Conservation (phyloP, 345 rosid genomes). For the Populus ilicifolia region DNA sequence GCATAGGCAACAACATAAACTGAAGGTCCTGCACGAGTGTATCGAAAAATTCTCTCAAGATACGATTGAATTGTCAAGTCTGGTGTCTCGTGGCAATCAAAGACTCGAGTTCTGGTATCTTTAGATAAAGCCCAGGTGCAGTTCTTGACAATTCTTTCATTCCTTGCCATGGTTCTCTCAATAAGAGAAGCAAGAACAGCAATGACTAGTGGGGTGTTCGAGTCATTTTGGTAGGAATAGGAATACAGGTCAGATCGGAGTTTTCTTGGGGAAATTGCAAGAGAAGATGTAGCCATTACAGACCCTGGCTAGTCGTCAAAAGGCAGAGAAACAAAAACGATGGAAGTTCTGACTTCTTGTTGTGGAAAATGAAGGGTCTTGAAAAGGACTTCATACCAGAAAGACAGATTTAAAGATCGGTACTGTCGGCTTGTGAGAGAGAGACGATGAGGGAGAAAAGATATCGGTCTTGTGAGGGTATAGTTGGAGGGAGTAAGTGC, state of each 20-base stretch:
- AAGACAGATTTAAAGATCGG: background rate
- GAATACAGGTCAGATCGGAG: constrained; percentile 82
- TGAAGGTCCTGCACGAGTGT: constrained; percentile 78
- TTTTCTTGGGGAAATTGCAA: constrained; percentile 63
- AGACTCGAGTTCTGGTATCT: constrained; percentile 41
- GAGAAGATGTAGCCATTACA: constrained; percentile 41
- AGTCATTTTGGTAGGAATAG: constrained; percentile 51
- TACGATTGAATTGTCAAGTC: constrained; percentile 80
- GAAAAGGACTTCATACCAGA: constrained; percentile 12
- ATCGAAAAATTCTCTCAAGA: constrained; percentile 78
- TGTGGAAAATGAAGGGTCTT: constrained; percentile 6
- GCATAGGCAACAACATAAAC: constrained; percentile 85
- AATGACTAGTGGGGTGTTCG: constrained; percentile 69
- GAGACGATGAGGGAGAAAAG: background rate
- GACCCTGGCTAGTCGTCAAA: background rate
- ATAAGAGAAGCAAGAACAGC: constrained; percentile 75
- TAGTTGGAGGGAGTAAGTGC: background rate
- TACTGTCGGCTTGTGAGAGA: background rate
- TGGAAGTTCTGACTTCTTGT: background rate
- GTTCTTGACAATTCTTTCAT: constrained; percentile 52
- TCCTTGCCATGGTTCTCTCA: constrained; percentile 63
- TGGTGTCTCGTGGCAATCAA: constrained; percentile 69
- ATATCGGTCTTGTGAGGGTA: background rate
- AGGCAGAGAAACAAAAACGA: background rate
- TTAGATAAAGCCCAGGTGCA: constrained; percentile 33